These are phyloP conservation scores for Trypanosoma boissoni DNA, from an alignment of 208 protist species.

Conservation along the genomic window DNA sequence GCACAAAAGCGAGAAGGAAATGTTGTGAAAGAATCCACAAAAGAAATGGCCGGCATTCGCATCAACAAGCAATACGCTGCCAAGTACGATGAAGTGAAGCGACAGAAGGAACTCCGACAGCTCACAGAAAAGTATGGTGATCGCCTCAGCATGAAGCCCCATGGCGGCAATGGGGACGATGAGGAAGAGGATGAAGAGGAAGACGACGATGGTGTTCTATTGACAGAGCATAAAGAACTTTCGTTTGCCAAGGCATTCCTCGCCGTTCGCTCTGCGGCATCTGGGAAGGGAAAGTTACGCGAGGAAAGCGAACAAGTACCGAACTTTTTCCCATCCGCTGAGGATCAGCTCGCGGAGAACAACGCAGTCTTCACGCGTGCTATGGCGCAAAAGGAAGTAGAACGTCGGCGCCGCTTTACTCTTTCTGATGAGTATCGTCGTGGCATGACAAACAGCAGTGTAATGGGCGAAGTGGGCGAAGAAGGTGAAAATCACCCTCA, in stretches of 20 bases:
- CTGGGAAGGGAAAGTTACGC: constrained; percentile 13
- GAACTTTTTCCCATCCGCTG: constrained; percentile 66
- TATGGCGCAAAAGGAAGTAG: constrained; percentile 36
- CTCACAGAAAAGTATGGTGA: constrained; percentile 84
- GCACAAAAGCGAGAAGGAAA: background rate
- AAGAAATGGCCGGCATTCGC: constrained; percentile 32
- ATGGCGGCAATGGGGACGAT: constrained; percentile 33
- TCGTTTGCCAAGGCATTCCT: constrained; percentile 80
- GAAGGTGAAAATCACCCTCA: background rate
- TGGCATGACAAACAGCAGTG: constrained; percentile 31
- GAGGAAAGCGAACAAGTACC: constrained; percentile 1
- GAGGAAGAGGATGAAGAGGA: constrained; percentile 74
- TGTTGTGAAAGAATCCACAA: background rate
- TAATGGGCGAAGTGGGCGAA: constrained; percentile 25
- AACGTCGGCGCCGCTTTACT: constrained; percentile 42
- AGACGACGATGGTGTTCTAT: constrained; percentile 78
- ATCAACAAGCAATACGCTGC: constrained; percentile 82
- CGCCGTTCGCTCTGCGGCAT: constrained; percentile 64
- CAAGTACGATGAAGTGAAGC: constrained; percentile 88
- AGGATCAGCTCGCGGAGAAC: constrained; percentile 73
- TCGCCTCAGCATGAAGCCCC: constrained; percentile 26
- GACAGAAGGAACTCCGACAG: constrained; percentile 83
- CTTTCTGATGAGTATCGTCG: constrained; percentile 83
- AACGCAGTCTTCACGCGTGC: constrained; percentile 47
- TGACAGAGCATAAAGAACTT: constrained; percentile 77